Evolutionary conservation across 306 rosid genomes (phyloP).

Genomic region (Quercus ilex): DNA sequence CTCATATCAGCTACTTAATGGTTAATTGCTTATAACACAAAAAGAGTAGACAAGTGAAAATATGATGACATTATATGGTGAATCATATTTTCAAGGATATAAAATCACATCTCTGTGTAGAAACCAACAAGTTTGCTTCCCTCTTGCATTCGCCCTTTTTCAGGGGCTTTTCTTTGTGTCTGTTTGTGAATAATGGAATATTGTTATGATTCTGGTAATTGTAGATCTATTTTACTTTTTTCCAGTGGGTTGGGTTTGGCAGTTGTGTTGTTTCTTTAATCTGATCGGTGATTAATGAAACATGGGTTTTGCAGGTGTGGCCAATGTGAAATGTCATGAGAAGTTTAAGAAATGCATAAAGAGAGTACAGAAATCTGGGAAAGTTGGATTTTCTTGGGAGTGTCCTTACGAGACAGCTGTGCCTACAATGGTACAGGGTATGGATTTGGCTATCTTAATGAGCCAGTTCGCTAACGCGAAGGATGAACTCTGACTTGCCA

Average conservation of each 20-base stretch:
- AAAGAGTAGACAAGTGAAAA: neutral
- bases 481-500: slow-evolving; percentile 33
- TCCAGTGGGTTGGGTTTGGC: neutral
- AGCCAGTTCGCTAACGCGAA: slow-evolving; percentile 47
- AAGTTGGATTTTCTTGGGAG: slow-evolving; percentile 58
- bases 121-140: no score
- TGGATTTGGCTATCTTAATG: slow-evolving; percentile 80
- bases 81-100: neutral
- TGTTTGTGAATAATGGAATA: no score
- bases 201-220: neutral
- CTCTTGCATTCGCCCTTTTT: no score
- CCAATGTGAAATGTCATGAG: slow-evolving; percentile 58
- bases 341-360: slow-evolving; percentile 62
- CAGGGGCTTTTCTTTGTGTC: no score
- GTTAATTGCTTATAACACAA: neutral
- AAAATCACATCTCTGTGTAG: no score
- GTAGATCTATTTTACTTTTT: neutral
- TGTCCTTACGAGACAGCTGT: slow-evolving; percentile 56
- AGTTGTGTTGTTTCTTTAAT: neutral
- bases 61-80: neutral
- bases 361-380: slow-evolving; percentile 58
- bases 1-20: neutral
- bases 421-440: slow-evolving; percentile 75
- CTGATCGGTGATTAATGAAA: neutral
- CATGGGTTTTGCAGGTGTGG: slow-evolving; percentile 48